A percentile compares a stretch with the other conserved stretches of the same genome.
These are phyloP conservation scores for Pythium angustatum DNA, from an alignment of 352 stramenopile species.

Conservation along the genomic window DNA sequence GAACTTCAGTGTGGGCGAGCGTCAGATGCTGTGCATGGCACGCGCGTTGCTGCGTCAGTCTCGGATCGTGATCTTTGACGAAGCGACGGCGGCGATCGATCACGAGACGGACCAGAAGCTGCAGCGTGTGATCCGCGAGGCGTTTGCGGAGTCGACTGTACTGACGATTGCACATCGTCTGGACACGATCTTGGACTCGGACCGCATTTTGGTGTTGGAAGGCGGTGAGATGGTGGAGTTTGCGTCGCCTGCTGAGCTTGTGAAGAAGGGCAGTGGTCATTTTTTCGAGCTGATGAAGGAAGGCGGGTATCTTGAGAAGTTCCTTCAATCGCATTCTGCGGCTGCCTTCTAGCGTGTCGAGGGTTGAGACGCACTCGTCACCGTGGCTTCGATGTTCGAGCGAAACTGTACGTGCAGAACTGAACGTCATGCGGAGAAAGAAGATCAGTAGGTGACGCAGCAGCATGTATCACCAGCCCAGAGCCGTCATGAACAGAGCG, in stretches of 20 bases:
- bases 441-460: too few species aligned
- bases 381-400: too few species aligned
- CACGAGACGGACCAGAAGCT: conserved; percentile 59
- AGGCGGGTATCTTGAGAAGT: conserved; percentile 40
- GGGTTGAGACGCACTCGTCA: too few species aligned
- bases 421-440: too few species aligned
- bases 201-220: conserved; percentile 89
- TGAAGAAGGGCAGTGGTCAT: conserved; percentile 36
- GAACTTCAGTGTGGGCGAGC: conserved; percentile 92
- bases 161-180: conserved; percentile 94
- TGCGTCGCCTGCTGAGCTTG: conserved; percentile 69
- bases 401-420: too few species aligned
- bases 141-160: conserved; percentile 87
- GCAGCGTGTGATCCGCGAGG: conserved; percentile 71
- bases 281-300: conserved; percentile 56
- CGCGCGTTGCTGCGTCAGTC: conserved; percentile 83
- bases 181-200: conserved; percentile 90
- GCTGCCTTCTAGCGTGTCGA: too few species aligned
- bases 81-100: conserved; percentile 80
- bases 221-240: conserved; percentile 84
- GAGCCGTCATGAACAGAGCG: too few species aligned
- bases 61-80: conserved; percentile 91
- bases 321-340: too few species aligned
- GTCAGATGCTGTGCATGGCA: conserved; percentile 91
- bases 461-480: too few species aligned